Evolutionary conservation across 1,139 yeast genomes (phyloP), one percentile per base, ranked within the genome.

Genomic region (Geotrichum siamense): DNA sequence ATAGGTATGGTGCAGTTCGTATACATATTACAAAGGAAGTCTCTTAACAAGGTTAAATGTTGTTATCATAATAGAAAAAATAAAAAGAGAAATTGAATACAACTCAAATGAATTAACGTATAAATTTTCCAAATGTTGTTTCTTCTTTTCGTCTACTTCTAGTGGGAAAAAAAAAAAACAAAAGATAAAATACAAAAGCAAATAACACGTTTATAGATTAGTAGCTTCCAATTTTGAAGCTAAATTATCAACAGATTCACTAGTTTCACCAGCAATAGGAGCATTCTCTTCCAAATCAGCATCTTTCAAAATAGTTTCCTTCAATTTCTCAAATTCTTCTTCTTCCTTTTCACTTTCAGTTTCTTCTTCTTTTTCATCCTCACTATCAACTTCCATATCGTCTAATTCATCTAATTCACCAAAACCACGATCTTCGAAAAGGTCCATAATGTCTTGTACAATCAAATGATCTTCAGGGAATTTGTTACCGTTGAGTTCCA

Each of bases 401-500:
- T 91, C 97, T 48, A 87, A 71, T 55, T 87, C 96, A 57, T 87
- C 96, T 26, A 91, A 64, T 61, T 82, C 93, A 47, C 96, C 94
- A 48, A 68, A 63, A 0, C 89, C 93, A 59, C 87, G 76, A 35
- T 72, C 75, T 51, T 79, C 85, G 54, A 91, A 87, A 19, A 82
- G 62, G 20, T 70, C 75, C 43, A 65, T 68, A 49, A 91, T 74
- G 41, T 68, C 67, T 36, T 73, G 76, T 39, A 81, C 65, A 19
- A 76, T 63, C 38, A 73, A 75, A 30, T 78, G 72, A 53, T 87
- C 96, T 56, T 86, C 95, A 39, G 82, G 79, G 50, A 91, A 82
- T 59, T 84, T 73, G 67, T 91, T 91, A 59, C 99, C 99, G 57
- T 91, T 91, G 52, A 91, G 74, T 68, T 93, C 97, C 55, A 91